Conservation (phyloP, 129 eudicot species). For the Heracleum sosnowskyi region DNA sequence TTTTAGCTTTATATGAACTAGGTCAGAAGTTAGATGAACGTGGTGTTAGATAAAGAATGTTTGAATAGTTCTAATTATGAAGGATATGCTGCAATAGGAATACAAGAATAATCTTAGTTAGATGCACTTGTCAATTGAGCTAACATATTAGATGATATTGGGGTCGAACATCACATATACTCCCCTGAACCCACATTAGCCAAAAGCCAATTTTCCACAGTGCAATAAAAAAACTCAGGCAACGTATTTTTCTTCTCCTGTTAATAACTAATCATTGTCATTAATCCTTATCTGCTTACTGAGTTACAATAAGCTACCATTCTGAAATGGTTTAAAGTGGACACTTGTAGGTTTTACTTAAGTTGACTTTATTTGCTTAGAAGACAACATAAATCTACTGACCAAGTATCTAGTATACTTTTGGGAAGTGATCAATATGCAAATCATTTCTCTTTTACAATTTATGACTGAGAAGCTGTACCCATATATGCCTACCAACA, state of each 20-base stretch:
- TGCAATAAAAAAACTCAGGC: too few relatives aligned
- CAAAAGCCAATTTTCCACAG: too few relatives aligned
- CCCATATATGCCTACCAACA: background rate
- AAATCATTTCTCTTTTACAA: background rate
- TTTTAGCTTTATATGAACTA: background rate
- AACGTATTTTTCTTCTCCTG: background rate
- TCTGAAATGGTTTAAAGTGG: background rate
- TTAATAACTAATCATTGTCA: background rate
- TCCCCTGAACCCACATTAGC: too few relatives aligned
- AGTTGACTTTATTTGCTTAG: background rate
- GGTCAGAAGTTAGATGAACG: background rate
- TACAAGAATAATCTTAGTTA: background rate
- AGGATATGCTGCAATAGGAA: background rate
- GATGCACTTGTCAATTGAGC: background rate
- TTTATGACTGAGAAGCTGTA: background rate
- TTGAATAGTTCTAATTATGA: background rate
- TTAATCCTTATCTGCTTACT: background rate
- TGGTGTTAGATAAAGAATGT: background rate
- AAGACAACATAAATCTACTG: background rate
- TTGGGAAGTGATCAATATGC: background rate
- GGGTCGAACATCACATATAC: too few relatives aligned
- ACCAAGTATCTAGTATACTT: background rate
- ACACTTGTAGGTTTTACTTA: background rate
- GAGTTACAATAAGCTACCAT: background rate
- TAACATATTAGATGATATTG: too few relatives aligned